Conservation (phyloP, 345 rosid genomes). For the Rhodamnia argentea region DNA sequence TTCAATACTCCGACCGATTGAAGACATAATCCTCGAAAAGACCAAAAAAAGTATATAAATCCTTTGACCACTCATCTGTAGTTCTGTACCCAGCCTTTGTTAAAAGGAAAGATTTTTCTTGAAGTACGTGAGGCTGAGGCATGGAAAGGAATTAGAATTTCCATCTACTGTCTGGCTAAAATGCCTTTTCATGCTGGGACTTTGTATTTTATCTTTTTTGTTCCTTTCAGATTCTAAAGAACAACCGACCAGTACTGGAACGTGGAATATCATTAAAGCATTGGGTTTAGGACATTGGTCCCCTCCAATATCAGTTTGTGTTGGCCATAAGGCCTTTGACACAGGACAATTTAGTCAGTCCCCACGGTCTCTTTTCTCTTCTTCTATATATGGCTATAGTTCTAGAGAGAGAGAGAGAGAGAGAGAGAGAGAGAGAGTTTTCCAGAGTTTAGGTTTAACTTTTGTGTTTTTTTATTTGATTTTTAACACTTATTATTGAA, state of each 20-base stretch:
- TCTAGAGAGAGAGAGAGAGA: neutral
- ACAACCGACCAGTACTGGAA: conserved; percentile 20
- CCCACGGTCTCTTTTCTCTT: neutral
- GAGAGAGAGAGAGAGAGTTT: neutral
- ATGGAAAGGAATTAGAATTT: neutral
- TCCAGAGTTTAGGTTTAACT: neutral
- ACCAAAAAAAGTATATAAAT: neutral
- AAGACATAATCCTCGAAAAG: neutral
- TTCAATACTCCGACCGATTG: neutral
- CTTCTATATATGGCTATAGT: neutral
- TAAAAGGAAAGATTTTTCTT: neutral
- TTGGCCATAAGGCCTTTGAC: neutral
- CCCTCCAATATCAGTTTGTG: conserved; percentile 3
- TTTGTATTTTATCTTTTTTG: conserved; percentile 3
- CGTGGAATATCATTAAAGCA: conserved; percentile 21
- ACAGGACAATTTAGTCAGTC: neutral
- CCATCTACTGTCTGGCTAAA: neutral
- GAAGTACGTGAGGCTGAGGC: neutral
- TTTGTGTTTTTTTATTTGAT: neutral
- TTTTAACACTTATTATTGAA: neutral
- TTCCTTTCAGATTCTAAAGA: neutral
- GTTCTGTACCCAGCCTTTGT: neutral
- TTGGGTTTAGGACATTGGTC: conserved; percentile 18
- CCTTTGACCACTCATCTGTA: neutral
- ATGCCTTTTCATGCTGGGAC: conserved; percentile 3